Percentiles rank a stretch among this genome's conserved stretches.
Evolutionary conservation across 2,329 filamentous ascomycete genomes (phyloP).

Genomic region (Botrytis squamosa): DNA sequence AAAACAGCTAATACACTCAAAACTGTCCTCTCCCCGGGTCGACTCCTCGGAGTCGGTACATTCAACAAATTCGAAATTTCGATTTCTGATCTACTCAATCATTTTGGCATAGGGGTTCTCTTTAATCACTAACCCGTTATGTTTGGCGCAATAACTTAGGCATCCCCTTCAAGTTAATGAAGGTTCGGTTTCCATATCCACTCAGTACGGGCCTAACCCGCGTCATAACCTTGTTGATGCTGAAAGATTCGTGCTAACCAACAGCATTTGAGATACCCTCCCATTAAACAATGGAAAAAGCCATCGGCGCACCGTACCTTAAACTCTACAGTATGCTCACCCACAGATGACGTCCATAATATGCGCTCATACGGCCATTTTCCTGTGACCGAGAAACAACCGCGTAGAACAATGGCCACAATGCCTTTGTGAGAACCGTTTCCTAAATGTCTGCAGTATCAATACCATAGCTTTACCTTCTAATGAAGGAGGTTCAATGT

Average conservation of each 20-base stretch:
- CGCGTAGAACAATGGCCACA: not conserved
- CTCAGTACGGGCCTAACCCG: too few relatives aligned
- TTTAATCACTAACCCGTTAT: not conserved
- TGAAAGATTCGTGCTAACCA: not conserved
- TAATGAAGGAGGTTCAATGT: too few relatives aligned
- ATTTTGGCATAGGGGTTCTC: too few relatives aligned
- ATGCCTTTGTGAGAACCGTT: not conserved
- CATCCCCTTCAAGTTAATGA: not conserved
- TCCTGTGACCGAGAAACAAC: not conserved
- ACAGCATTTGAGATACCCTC: not conserved
- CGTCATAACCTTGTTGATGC: not conserved
- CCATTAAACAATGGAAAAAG: not conserved
- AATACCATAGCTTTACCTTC: not conserved
- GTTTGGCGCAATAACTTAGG: not conserved
- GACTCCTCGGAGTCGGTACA: not conserved
- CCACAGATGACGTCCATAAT: not conserved
- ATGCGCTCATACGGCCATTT: not conserved
- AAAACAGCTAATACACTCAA: not conserved
- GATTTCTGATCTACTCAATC: not conserved
- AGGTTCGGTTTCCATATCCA: not conserved
- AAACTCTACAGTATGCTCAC: not conserved
- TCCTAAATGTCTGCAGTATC: not conserved
- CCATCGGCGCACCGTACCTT: not conserved
- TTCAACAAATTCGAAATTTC: rapidly evolving
- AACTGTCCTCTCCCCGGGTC: rapidly evolving